Conservation (phyloP, 129 eudicot species). For the Glebionis coronaria region DNA sequence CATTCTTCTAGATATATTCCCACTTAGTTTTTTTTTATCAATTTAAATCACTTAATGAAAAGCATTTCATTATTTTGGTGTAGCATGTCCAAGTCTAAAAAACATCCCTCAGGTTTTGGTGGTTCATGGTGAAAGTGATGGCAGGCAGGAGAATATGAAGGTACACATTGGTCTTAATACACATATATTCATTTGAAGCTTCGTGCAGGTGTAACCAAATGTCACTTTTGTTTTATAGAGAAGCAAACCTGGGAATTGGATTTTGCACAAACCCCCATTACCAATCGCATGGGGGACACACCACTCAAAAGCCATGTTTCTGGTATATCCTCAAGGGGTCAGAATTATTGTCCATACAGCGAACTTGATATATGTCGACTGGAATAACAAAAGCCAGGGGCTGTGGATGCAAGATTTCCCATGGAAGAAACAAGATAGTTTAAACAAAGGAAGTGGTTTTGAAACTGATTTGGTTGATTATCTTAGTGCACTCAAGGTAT, state of each 20-base stretch:
- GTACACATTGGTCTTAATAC: constrained; percentile 31
- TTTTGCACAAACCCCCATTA: constrained; percentile 87
- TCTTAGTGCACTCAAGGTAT: constrained; percentile 78
- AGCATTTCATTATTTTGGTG: constrained; percentile 15
- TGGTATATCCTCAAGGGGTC: constrained; percentile 91
- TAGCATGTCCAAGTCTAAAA: constrained; percentile 75
- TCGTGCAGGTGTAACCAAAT: constrained; percentile 13
- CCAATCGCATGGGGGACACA: constrained; percentile 99
- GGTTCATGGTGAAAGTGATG: constrained; percentile 95
- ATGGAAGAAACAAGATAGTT: constrained; percentile 61
- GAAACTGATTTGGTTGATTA: constrained; percentile 82
- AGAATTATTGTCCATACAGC: constrained; percentile 91
- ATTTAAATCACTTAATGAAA: constrained; percentile 6
- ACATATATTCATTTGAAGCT: constrained; percentile 24
- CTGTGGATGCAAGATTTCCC: constrained; percentile 99
- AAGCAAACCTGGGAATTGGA: constrained; percentile 74
- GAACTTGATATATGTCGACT: constrained; percentile 87
- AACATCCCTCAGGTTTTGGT: constrained; percentile 82
- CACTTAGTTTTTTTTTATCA: not conserved
- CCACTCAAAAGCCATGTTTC: constrained; percentile 98
- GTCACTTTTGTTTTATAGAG: constrained; percentile 49
- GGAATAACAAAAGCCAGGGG: constrained; percentile 98
- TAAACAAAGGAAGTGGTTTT: constrained; percentile 57
- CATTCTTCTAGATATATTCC: not conserved
- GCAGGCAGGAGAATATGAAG: constrained; percentile 83